Percentiles rank a stretch among this genome's conserved stretches.
Evolutionary conservation across 139 green algal genomes (phyloP).

Genomic region (Micromonas pusilla): DNA sequence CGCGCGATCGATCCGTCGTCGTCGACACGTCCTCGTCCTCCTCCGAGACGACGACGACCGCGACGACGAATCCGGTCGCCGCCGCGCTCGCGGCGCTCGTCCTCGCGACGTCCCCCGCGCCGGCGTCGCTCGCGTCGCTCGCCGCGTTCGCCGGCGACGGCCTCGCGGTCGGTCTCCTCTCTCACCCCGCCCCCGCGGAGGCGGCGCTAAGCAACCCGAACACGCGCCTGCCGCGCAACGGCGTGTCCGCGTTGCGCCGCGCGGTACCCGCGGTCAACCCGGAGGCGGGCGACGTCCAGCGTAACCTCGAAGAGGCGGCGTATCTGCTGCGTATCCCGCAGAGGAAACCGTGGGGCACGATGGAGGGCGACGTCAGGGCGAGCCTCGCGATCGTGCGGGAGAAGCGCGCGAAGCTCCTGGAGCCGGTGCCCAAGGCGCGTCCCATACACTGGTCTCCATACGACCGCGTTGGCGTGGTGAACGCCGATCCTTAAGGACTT

Average conservation of each 20-base stretch:
- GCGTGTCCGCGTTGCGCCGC: not conserved
- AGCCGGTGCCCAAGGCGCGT: not conserved
- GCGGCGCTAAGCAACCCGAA: constrained; percentile 8
- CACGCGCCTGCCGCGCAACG: constrained; percentile 5
- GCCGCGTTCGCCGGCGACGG: not conserved
- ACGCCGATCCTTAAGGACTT: too few relatives aligned
- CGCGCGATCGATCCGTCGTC: not conserved
- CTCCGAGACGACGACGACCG: not conserved
- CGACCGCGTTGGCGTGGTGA: too few relatives aligned
- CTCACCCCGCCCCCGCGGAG: not conserved
- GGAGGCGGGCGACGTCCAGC: not conserved
- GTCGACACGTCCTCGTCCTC: not conserved
- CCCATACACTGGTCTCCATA: too few relatives aligned
- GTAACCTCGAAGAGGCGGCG: constrained; percentile 12
- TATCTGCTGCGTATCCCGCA: constrained; percentile 25
- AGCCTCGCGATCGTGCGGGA: not conserved
- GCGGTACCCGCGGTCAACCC: constrained; percentile 13
- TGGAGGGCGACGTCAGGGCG: constrained; percentile 1
- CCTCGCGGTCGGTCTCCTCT: not conserved
- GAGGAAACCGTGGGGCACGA: constrained; percentile 15
- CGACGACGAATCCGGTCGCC: not conserved
- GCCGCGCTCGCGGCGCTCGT: not conserved
- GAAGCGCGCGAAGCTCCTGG: not conserved
- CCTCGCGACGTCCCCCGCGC: too few relatives aligned
- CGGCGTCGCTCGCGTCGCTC: too few relatives aligned